phyloP scores from a whole-genome alignment of 495 filamentous ascomycete species.

The Pyrenula massariospora region DNA sequence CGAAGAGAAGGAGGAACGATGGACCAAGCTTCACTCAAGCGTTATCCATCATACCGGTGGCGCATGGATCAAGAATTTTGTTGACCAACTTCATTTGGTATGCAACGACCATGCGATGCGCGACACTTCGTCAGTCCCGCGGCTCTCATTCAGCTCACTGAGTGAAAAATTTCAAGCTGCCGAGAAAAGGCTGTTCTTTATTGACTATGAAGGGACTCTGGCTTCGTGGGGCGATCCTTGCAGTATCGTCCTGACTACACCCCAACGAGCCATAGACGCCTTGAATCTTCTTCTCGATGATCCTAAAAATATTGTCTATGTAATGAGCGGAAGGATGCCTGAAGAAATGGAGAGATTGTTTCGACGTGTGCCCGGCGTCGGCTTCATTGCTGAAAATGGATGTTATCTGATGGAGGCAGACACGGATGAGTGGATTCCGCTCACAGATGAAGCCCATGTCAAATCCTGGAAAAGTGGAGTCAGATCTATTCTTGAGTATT shows the following conservation, averaged over 20 bases:
- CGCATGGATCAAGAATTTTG: constrained; percentile 70
- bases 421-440: constrained; percentile 56
- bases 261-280: constrained; percentile 68
- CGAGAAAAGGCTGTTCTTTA: constrained; percentile 63
- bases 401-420: constrained; percentile 69
- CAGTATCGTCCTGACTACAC: constrained; percentile 70
- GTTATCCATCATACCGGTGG: constrained; percentile 71
- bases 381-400: constrained; percentile 85
- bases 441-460: constrained; percentile 56
- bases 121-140: constrained; percentile 73
- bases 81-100: constrained; percentile 52
- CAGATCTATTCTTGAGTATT: constrained; percentile 67
- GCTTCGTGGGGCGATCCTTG: constrained; percentile 71
- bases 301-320: constrained; percentile 72
- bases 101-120: constrained; percentile 74
- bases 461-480: constrained; percentile 69
- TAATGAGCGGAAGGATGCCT: constrained; percentile 77
- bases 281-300: constrained; percentile 70
- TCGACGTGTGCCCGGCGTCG: constrained; percentile 61
- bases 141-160: constrained; percentile 56
- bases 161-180: constrained; percentile 50
- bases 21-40: constrained; percentile 58
- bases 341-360: constrained; percentile 84
- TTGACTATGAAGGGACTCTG: constrained; percentile 88
- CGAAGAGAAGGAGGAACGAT: constrained; percentile 60